phyloP scores from a whole-genome alignment of 495 filamentous ascomycete genomes.

The Penicillium taxi region DNA sequence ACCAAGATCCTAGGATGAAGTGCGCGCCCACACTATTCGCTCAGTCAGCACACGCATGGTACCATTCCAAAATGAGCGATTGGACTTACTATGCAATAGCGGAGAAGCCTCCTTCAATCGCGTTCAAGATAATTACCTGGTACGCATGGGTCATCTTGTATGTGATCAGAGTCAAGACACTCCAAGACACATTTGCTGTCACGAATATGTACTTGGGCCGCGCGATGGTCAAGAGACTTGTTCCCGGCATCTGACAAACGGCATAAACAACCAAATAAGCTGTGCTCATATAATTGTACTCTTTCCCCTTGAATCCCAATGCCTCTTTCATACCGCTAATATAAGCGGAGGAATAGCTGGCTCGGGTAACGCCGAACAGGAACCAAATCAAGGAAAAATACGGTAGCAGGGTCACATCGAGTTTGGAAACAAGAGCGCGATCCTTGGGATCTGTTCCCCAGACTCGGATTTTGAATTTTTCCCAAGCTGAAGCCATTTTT shows the following conservation, averaged over 20 bases:
- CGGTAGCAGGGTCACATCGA: constrained; percentile 26
- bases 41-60: background rate
- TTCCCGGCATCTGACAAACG: constrained; percentile 32
- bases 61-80: background rate
- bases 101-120: constrained; percentile 29
- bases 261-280: constrained; percentile 31
- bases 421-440: constrained; percentile 23
- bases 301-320: constrained; percentile 26
- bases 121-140: constrained; percentile 30
- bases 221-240: constrained; percentile 23
- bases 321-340: constrained; percentile 34
- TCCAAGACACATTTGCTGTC: constrained; percentile 27
- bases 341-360: constrained; percentile 33
- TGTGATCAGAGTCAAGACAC: constrained; percentile 26
- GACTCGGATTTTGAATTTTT: constrained; percentile 18
- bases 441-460: constrained; percentile 23
- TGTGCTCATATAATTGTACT: constrained; percentile 35
- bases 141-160: constrained; percentile 27
- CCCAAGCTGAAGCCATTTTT: constrained; percentile 9
- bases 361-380: constrained; percentile 28
- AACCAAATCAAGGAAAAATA: constrained; percentile 34
- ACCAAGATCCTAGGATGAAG: constrained; percentile 26
- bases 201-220: constrained; percentile 32
- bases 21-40: constrained; percentile 20
- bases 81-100: constrained; percentile 27